Evolutionary conservation across 1,284 basidiomycete species (phyloP).

Genomic region (Cryptococcus hybrid): DNA sequence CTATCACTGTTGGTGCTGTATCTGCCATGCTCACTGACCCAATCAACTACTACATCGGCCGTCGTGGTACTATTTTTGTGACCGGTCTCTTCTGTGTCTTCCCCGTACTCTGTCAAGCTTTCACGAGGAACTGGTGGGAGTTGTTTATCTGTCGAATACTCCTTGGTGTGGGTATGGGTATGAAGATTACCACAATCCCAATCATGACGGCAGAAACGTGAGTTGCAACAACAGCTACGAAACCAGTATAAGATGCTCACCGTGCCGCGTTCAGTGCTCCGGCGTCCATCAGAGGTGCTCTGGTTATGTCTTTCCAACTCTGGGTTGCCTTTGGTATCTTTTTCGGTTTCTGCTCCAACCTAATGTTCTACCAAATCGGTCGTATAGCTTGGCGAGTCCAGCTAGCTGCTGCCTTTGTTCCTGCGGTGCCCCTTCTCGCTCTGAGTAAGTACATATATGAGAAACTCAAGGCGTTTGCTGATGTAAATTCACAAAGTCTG

Average conservation of each 20-base stretch:
- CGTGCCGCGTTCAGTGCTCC: conserved; percentile 31
- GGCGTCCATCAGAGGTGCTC: conserved; percentile 53
- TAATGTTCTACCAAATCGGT: conserved; percentile 26
- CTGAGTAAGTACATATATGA: conserved; percentile 49
- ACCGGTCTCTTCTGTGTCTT: conserved; percentile 57
- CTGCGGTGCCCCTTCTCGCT: conserved; percentile 54
- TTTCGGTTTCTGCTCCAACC: conserved; percentile 32
- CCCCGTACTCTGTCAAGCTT: conserved; percentile 56
- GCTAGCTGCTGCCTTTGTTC: conserved; percentile 51
- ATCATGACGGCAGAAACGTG: conserved; percentile 45
- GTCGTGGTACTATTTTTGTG: conserved; percentile 71
- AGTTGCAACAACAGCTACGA: not conserved
- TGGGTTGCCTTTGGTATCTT: conserved; percentile 54
- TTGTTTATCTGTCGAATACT: conserved; percentile 49
- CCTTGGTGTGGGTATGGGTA: conserved; percentile 44
- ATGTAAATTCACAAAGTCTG: conserved; percentile 47
- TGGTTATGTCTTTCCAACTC: conserved; percentile 53
- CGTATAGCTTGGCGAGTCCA: conserved; percentile 50
- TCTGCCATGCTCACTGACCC: conserved; percentile 69
- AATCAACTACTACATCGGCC: conserved; percentile 66
- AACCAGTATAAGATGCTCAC: not conserved
- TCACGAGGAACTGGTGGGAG: conserved; percentile 59
- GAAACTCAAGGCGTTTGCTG: not conserved
- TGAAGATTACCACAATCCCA: conserved; percentile 54
- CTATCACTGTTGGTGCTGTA: conserved; percentile 53